phyloP scores from a whole-genome alignment of 306 rosid species.

The Prosopis cineraria region DNA sequence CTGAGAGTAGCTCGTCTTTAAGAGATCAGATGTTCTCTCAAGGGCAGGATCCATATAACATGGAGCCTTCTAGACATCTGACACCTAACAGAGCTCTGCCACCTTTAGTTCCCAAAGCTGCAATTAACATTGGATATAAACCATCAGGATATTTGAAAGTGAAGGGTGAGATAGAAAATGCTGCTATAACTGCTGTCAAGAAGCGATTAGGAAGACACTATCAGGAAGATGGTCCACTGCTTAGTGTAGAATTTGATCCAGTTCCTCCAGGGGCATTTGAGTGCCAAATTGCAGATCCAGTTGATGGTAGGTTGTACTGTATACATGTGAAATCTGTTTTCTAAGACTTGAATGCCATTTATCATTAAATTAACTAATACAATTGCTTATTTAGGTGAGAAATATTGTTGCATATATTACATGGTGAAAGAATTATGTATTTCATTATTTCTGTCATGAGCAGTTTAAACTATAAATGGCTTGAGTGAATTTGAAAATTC shows the following conservation, averaged over 20 bases:
- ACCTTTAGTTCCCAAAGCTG: slow-evolving; percentile 58
- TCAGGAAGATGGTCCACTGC: slow-evolving; percentile 84
- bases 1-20: slow-evolving; percentile 86
- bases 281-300: slow-evolving; percentile 54
- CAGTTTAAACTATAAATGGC: neutral
- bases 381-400: neutral
- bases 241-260: slow-evolving; percentile 80
- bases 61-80: slow-evolving; percentile 65
- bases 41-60: slow-evolving; percentile 64
- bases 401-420: slow-evolving; percentile 11
- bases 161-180: slow-evolving; percentile 94
- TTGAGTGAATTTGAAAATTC: neutral
- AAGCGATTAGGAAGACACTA: slow-evolving; percentile 85
- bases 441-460: slow-evolving; percentile 15
- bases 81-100: slow-evolving; percentile 59
- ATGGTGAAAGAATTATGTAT: slow-evolving; percentile 6
- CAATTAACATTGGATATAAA: slow-evolving; percentile 59
- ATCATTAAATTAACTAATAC: slow-evolving; percentile 1
- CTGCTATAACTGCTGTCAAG: slow-evolving; percentile 95
- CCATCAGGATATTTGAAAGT: slow-evolving; percentile 97
- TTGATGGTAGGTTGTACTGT: slow-evolving; percentile 57
- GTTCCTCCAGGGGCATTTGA: slow-evolving; percentile 98
- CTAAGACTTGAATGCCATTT: slow-evolving; percentile 14
- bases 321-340: slow-evolving; percentile 26
- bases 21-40: slow-evolving; percentile 65